phyloP scores from a whole-genome alignment of 768 basidiomycete genomes.

The Tylopilus subfusipes region DNA sequence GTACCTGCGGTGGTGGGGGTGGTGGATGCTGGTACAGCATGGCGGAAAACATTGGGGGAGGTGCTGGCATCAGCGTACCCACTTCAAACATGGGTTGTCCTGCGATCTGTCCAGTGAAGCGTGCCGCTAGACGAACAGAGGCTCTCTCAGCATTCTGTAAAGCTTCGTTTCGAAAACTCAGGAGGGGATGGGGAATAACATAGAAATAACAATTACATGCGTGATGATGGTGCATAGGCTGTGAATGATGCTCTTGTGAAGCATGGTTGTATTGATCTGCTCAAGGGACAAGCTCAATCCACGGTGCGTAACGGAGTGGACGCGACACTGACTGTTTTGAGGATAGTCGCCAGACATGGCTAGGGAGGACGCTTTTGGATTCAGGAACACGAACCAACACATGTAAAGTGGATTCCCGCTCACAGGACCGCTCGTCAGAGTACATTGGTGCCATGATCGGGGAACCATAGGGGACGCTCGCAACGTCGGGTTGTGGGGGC shows the following conservation, averaged over 20 bases:
- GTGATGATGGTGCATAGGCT: slow-evolving; percentile 28
- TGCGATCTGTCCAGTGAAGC: slow-evolving; percentile 37
- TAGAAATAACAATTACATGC: slow-evolving; percentile 32
- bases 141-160: slow-evolving; percentile 54
- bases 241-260: slow-evolving; percentile 34
- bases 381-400: slow-evolving; percentile 12
- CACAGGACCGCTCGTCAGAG: slow-evolving; percentile 58
- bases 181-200: slow-evolving; percentile 18
- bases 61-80: slow-evolving; percentile 31
- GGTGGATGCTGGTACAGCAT: slow-evolving; percentile 31
- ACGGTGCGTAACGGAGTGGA: slow-evolving; percentile 3
- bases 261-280: slow-evolving; percentile 33
- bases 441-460: slow-evolving; percentile 46
- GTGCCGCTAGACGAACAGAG: slow-evolving; percentile 57
- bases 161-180: slow-evolving; percentile 33
- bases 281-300: slow-evolving; percentile 14
- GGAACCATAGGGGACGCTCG: slow-evolving; percentile 40
- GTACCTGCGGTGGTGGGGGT: slow-evolving; percentile 26
- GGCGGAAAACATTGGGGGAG: slow-evolving; percentile 27
- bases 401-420: slow-evolving; percentile 19
- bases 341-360: slow-evolving; percentile 44
- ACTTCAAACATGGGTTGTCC: slow-evolving; percentile 33
- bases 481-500: slow-evolving; percentile 32
- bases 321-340: slow-evolving; percentile 39
- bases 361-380: slow-evolving; percentile 22